Evolutionary conservation across 768 basidiomycete genomes (phyloP).

Genomic region (Hericium alpestre): DNA sequence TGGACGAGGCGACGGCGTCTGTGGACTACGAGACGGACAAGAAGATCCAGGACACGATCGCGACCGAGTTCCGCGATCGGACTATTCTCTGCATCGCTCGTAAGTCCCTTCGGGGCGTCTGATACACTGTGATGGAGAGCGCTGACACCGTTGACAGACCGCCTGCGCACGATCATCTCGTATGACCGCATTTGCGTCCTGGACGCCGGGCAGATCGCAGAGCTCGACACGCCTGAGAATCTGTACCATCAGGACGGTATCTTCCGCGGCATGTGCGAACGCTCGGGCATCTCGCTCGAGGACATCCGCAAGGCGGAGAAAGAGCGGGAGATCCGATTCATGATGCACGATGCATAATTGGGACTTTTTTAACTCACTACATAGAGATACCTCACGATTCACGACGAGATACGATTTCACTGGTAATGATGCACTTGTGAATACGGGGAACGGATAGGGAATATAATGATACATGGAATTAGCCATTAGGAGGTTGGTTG

Average conservation of each 20-base stretch:
- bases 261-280: slow-evolving; percentile 81
- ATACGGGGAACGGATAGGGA: not conserved
- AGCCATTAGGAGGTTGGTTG: not conserved
- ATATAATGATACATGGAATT: not conserved
- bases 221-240: slow-evolving; percentile 71
- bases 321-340: slow-evolving; percentile 1
- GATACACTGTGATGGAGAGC: not conserved
- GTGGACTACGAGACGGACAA: slow-evolving; percentile 85
- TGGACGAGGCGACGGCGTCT: slow-evolving; percentile 90
- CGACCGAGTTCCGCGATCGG: slow-evolving; percentile 70
- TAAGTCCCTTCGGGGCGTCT: slow-evolving; percentile 26
- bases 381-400: slow-evolving; percentile 2
- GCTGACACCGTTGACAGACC: slow-evolving; percentile 34
- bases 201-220: slow-evolving; percentile 70
- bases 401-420: no score
- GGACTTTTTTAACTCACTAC: not conserved
- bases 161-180: slow-evolving; percentile 75
- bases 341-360: not conserved
- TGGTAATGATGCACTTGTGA: no score
- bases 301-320: slow-evolving; percentile 44
- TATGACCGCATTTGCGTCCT: slow-evolving; percentile 88
- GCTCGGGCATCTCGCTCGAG: slow-evolving; percentile 62
- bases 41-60: slow-evolving; percentile 86
- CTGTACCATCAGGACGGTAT: slow-evolving; percentile 55
- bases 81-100: slow-evolving; percentile 85